Conservation (phyloP, 2,329 filamentous ascomycete species). For the Parascedosporium putredinis region DNA sequence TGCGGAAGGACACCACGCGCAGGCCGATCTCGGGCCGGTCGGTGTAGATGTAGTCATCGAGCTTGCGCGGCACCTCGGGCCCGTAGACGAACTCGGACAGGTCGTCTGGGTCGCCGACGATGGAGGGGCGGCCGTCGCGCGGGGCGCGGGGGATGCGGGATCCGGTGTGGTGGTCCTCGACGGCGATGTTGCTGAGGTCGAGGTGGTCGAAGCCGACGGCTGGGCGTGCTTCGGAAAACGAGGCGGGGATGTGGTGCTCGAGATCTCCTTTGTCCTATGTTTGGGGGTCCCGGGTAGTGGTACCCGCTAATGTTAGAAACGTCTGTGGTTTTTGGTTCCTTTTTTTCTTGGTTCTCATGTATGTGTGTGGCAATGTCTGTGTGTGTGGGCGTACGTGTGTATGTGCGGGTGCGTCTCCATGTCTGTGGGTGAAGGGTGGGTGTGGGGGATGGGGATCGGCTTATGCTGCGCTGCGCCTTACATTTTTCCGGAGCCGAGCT, state of each 20-base stretch:
- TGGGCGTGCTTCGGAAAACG: slow-evolving; percentile 23
- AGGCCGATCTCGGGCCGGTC: slow-evolving; percentile 30
- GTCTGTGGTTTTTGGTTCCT: no score
- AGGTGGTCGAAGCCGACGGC: slow-evolving; percentile 23
- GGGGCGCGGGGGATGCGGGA: slow-evolving; percentile 17
- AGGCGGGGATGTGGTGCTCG: slow-evolving; percentile 29
- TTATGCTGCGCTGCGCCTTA: slow-evolving; percentile 10
- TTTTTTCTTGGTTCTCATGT: no score
- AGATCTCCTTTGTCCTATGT: slow-evolving; percentile 19
- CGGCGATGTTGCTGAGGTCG: slow-evolving; percentile 16
- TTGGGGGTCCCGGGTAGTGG: background rate
- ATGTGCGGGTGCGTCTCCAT: no score
- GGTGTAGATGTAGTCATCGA: slow-evolving; percentile 24
- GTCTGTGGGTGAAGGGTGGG: no score
- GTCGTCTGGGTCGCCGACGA: slow-evolving; percentile 16
- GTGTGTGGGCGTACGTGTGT: no score
- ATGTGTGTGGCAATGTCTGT: no score
- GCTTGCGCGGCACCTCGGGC: slow-evolving; percentile 14
- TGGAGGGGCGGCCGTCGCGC: slow-evolving; percentile 13
- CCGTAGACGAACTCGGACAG: slow-evolving; percentile 14
- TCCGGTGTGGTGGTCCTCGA: slow-evolving; percentile 24
- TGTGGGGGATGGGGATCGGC: no score
- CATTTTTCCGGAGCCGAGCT: slow-evolving; percentile 15
- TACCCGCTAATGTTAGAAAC: no score
- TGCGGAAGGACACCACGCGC: slow-evolving; percentile 29